phyloP scores from a whole-genome alignment of 78 protist species.

The Protostelium mycophagum region DNA sequence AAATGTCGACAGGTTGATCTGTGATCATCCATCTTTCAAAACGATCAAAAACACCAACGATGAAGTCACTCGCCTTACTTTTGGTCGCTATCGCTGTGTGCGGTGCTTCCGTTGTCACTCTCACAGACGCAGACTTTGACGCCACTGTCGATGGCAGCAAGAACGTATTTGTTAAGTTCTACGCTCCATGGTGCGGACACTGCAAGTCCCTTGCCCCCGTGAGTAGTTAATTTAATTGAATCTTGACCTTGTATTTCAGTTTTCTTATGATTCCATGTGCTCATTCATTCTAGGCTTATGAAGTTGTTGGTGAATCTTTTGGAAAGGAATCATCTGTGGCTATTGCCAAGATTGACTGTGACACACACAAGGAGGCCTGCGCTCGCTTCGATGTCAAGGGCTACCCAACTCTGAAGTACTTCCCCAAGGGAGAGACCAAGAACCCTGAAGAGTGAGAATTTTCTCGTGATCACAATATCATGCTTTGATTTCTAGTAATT shows the following conservation, averaged over 20 bases:
- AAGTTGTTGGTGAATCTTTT: conserved; percentile 66
- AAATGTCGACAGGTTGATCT: too few relatives aligned
- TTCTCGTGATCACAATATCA: neutral
- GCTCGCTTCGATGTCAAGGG: conserved; percentile 69
- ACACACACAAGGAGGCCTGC: conserved; percentile 45
- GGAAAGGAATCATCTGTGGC: conserved; percentile 21
- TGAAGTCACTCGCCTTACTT: neutral
- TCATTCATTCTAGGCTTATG: conserved; percentile 37
- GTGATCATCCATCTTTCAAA: too few relatives aligned
- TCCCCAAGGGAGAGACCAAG: conserved; percentile 45
- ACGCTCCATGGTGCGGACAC: conserved; percentile 81
- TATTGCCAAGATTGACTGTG: conserved; percentile 83
- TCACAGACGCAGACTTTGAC: conserved; percentile 70
- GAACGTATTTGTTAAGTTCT: conserved; percentile 69
- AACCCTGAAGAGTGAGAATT: conserved; percentile 48
- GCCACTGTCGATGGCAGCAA: conserved; percentile 62
- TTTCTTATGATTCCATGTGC: neutral
- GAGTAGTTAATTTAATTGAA: neutral
- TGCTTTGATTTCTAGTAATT: neutral
- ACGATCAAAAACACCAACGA: neutral
- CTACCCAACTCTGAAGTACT: conserved; percentile 86
- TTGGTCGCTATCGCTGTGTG: neutral
- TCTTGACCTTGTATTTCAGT: neutral
- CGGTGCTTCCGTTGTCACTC: conserved; percentile 23
- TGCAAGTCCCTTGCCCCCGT: conserved; percentile 74